A percentile compares a stretch with the other conserved stretches of the same genome.
Evolutionary conservation across 192 early-diverging fungal genomes (phyloP).

Genomic region (Coemansia sp.): DNA sequence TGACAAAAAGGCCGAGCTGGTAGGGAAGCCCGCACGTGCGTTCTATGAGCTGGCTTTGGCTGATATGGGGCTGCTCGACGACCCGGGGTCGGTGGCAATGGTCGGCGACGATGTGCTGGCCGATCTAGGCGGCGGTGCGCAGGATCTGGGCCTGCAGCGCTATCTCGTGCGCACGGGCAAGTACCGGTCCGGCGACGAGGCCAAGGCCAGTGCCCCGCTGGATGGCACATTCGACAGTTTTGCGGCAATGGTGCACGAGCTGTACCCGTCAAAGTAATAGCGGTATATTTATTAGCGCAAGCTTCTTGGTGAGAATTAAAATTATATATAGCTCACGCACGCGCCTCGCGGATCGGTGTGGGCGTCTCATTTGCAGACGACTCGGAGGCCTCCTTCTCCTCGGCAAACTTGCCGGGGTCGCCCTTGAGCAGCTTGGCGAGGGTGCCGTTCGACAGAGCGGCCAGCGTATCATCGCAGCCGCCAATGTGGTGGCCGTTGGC

Average conservation of each 20-base stretch:
- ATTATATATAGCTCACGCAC: slow-evolving; percentile 5
- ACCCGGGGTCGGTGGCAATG: slow-evolving; percentile 66
- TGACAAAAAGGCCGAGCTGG: slow-evolving; percentile 60
- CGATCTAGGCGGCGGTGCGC: slow-evolving; percentile 80
- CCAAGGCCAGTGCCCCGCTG: slow-evolving; percentile 41
- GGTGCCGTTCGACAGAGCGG: slow-evolving; percentile 47
- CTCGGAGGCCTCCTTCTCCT: background rate
- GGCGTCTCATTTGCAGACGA: slow-evolving; percentile 1
- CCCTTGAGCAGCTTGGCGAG: slow-evolving; percentile 51
- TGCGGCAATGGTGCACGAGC: slow-evolving; percentile 62
- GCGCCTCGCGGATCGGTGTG: slow-evolving; percentile 8
- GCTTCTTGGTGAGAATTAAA: slow-evolving; percentile 13
- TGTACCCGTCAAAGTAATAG: slow-evolving; percentile 20
- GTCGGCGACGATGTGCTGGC: slow-evolving; percentile 85
- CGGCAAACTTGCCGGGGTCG: slow-evolving; percentile 8
- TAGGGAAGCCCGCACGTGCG: slow-evolving; percentile 76
- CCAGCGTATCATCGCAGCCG: slow-evolving; percentile 58
- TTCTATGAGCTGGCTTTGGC: slow-evolving; percentile 79
- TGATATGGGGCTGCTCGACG: slow-evolving; percentile 57
- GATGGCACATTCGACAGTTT: slow-evolving; percentile 64
- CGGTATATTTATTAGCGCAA: slow-evolving; percentile 12
- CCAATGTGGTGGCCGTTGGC: slow-evolving; percentile 65
- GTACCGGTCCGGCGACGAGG: slow-evolving; percentile 74
- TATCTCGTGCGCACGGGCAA: slow-evolving; percentile 78
- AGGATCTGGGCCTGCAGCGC: slow-evolving; percentile 67